Percentiles rank a stretch among this genome's conserved stretches.
These are phyloP conservation scores for Chloromonas sp. DNA, from an alignment of 163 green algal genomes.

Conservation along the genomic window DNA sequence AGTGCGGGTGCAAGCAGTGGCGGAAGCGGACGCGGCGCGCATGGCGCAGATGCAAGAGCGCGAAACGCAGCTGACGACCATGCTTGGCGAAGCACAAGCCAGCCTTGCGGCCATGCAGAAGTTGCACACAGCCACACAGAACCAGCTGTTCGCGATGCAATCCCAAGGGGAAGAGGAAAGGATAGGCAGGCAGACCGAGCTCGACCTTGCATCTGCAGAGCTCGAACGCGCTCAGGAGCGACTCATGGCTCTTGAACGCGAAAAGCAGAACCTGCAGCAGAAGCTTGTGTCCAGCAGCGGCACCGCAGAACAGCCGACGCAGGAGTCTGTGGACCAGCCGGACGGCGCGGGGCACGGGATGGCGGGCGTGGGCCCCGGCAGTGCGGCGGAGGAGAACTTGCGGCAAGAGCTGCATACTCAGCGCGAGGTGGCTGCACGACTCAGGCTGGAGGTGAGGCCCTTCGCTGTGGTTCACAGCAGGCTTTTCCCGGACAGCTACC, in stretches of 20 bases:
- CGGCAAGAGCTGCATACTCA: conserved; percentile 59
- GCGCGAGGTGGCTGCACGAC: conserved; percentile 42
- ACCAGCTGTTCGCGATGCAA: conserved; percentile 73
- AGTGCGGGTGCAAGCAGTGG: conserved; percentile 32
- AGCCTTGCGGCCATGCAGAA: conserved; percentile 63
- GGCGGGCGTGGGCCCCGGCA: background rate
- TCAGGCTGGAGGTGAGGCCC: conserved; percentile 37
- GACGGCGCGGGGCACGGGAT: background rate
- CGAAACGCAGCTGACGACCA: conserved; percentile 33
- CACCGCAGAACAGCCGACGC: background rate
- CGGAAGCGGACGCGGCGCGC: conserved; percentile 48
- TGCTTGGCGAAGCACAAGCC: conserved; percentile 36
- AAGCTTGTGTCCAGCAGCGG: background rate
- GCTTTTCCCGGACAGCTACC: no score
- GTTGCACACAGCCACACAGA: conserved; percentile 69
- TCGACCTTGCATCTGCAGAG: conserved; percentile 71
- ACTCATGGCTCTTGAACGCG: conserved; percentile 23
- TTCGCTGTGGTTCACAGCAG: background rate
- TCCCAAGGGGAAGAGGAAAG: conserved; percentile 54
- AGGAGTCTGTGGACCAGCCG: background rate
- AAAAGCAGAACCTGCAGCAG: conserved; percentile 26
- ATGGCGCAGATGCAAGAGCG: conserved; percentile 40
- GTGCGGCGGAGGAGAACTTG: conserved; percentile 49
- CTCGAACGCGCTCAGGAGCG: conserved; percentile 65
- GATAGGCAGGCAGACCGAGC: conserved; percentile 43